Conservation (phyloP, 1,139 yeast genomes). For the Candida tetrigidarum region DNA sequence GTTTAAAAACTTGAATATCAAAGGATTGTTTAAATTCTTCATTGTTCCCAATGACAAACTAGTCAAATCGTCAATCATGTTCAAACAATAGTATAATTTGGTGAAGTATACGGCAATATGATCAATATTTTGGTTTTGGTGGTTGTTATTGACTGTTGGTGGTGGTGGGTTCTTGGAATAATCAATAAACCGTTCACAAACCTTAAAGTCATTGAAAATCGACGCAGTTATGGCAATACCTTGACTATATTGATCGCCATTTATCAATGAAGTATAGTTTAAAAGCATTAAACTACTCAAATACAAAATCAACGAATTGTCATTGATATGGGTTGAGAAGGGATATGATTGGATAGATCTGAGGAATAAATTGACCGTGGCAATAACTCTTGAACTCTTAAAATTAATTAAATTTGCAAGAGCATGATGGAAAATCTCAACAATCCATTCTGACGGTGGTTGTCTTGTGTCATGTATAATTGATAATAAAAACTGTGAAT, state of each 20-base stretch:
- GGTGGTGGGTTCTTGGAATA: conserved; percentile 19
- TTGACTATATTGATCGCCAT: conserved; percentile 60
- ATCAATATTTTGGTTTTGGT: conserved; percentile 33
- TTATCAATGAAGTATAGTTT: conserved; percentile 59
- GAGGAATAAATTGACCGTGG: conserved; percentile 42
- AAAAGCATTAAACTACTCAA: conserved; percentile 53
- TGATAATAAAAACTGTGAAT: conserved; percentile 31
- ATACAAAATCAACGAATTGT: conserved; percentile 38
- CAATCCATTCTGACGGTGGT: conserved; percentile 32
- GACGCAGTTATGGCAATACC: conserved; percentile 58
- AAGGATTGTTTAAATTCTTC: conserved; percentile 26
- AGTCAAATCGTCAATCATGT: conserved; percentile 58
- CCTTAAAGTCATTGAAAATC: conserved; percentile 61
- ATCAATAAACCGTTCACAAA: conserved; percentile 43
- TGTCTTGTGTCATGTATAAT: conserved; percentile 22
- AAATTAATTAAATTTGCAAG: conserved; percentile 50
- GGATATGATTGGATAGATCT: conserved; percentile 51
- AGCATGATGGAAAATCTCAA: conserved; percentile 56
- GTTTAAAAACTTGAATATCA: conserved; percentile 22
- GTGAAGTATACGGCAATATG: conserved; percentile 48
- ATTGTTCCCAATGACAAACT: conserved; percentile 64
- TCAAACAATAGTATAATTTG: conserved; percentile 51
- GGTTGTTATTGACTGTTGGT: no score
- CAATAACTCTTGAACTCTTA: conserved; percentile 33
- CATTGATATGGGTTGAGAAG: conserved; percentile 28